Conservation (phyloP, 148 eudicot genomes). For the Silene latifolia region DNA sequence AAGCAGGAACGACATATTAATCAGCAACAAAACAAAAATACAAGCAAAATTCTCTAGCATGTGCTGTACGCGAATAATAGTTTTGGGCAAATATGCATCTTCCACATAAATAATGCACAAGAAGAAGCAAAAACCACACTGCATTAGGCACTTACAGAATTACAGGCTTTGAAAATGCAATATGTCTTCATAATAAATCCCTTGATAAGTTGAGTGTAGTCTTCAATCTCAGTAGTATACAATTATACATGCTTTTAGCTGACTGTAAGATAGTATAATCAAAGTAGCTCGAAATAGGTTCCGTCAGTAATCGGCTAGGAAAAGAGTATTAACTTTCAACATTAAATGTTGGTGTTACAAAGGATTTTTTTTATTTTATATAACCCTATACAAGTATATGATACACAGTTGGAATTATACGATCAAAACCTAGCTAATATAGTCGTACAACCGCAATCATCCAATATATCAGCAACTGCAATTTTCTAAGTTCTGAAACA, state of each 20-base stretch:
- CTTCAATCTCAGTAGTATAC: slow-evolving; percentile 1
- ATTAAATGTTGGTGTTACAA: not conserved
- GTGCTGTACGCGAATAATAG: too few relatives aligned
- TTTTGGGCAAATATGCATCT: not conserved
- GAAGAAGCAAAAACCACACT: not conserved
- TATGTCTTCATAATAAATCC: not conserved
- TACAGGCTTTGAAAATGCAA: slow-evolving; percentile 11
- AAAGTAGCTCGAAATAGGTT: not conserved
- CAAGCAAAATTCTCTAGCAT: not conserved
- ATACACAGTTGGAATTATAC: slow-evolving; percentile 7
- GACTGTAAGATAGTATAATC: not conserved
- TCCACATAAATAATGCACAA: not conserved
- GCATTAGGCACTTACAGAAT: slow-evolving; percentile 1
- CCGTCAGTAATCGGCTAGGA: not conserved
- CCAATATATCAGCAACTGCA: not conserved
- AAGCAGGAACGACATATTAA: not conserved
- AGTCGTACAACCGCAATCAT: not conserved
- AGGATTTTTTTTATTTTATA: not conserved
- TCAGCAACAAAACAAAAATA: not conserved
- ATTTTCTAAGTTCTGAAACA: not conserved
- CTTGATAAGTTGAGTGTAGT: slow-evolving; percentile 4
- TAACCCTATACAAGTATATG: slow-evolving; percentile 11
- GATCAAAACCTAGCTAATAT: not conserved
- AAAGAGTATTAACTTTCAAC: not conserved
- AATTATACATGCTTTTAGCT: slow-evolving; percentile 1